Evolutionary conservation across 805 yeast species (phyloP), one percentile per base, ranked within the genome.

Genomic region (Maudiozyma pseudohumilis): DNA sequence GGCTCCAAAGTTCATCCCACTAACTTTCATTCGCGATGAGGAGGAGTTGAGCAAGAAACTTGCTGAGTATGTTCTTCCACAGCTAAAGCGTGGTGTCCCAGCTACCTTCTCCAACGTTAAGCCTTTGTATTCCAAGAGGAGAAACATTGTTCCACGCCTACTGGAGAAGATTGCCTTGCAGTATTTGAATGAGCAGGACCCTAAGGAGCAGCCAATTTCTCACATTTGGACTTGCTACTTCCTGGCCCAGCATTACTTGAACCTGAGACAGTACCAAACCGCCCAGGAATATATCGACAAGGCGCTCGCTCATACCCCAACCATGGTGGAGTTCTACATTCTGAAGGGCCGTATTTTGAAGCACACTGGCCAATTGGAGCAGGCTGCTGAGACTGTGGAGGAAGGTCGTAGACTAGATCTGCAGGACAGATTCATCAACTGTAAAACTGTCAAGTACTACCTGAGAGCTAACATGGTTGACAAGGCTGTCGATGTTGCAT

Each of bases 401-500:
- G 70, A 68, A 38, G 96, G 89, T 12, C 72, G 96, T 48, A 56
- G 66, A 38, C 60, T 82, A 39, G 96, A 92, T 56, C 68, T 82
- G 40, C 95, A 86, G 58, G 99, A 92, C 60, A 69, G 98, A 46
- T 89, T 84, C 56, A 75, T 92, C 53, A 92, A 92, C 59, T 74
- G 95, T 39, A 87, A 86, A 53, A 70, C 95, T 6, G 82, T 83
- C 33, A 86, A 86, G 56, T 92, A 92, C 53, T 75, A 72, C 36
- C 59, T 89, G 43, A 71, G 96, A 50, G 86, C 92, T 10, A 74
- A 83, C 53, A 61, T 73, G 41, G 65, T 84, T 17, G 82, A 81
- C 21, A 74, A 77, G 43, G 96, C 95, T 2, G 70, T 82, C 36
- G 77, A 74, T 36, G 63, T 75, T 21, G 80, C 84, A 13, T 76